Base-by-base conservation (phyloP, 768 basidiomycete genomes). In the Royoungia palumana region DNA sequence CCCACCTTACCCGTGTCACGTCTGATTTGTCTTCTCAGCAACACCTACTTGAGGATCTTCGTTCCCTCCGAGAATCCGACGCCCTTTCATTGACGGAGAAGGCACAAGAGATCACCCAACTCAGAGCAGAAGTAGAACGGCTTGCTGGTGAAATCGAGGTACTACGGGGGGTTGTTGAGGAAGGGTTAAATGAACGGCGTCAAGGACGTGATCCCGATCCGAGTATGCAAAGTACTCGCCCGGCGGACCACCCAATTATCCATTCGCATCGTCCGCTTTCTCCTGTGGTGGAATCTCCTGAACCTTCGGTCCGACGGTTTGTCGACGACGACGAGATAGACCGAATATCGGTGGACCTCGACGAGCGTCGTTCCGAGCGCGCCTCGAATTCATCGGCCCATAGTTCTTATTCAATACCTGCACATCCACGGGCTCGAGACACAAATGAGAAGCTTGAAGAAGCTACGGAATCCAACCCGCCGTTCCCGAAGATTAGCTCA, bases 111-210 rank as follows among this genome's bases (percentile, higher is more conserved):
- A 81, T 94, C 8, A 75, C 80, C 37, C 72, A 74, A 12, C 76
- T 96, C 11, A 76, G 78, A 32, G 73, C 77, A 11, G 89, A 94
- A 58, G 87, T 97, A 7, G 89, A 94, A 58, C 69, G 85, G 36
- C 78, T 96, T 6, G 84, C 80, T 0, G 83, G 83, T 4, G 93
- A 98, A 67, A 89, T 97, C 2, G 87, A 88, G 51, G 85, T 90
- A 3, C 73, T 96, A n/a, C 73, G 87, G 11, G 86, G 83, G 1
- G 86, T 94, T 0, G 89, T 97, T 1, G 89, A 94, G 65, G 86
- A 89, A 49, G 91, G 91, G 5, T 72, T 96, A 45, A 79, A 83
- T 51, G 89, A 91, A 54, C 68, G 92, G 22, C 70, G 85, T 34
- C 67, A 74, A 34, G 74, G 72, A 4, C 70, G 83, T 50, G 83